Evolutionary conservation across 1,284 basidiomycete species (phyloP).

Genomic region (Melampsora abietis-canadensis): DNA sequence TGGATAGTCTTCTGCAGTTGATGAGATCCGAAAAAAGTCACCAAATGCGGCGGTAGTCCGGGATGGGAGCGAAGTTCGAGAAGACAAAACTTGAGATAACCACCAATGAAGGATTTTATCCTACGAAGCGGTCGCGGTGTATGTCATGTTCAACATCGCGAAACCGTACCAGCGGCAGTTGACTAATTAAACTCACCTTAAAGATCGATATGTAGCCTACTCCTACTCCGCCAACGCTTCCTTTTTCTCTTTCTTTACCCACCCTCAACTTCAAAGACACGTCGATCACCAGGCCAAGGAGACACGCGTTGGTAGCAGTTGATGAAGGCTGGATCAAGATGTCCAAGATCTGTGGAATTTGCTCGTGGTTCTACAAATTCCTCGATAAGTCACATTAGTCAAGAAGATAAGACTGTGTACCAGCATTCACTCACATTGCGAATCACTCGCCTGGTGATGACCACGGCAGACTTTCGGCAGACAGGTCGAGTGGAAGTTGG

Average conservation of each 20-base stretch:
- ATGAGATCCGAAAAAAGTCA: constrained; percentile 62
- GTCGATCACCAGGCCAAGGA: constrained; percentile 50
- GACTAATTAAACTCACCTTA: constrained; percentile 33
- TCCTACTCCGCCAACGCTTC: constrained; percentile 44
- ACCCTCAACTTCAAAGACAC: constrained; percentile 49
- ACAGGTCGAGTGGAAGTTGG: constrained; percentile 23
- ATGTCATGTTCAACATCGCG: too few relatives aligned
- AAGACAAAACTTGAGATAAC: constrained; percentile 45
- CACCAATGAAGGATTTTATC: constrained; percentile 37
- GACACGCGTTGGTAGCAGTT: constrained; percentile 18
- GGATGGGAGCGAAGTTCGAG: constrained; percentile 46
- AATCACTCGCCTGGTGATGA: constrained; percentile 40
- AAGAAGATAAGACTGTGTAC: background rate
- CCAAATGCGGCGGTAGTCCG: constrained; percentile 47
- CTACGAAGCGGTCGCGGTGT: constrained; percentile 8
- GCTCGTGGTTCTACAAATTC: constrained; percentile 21
- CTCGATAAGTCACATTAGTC: background rate
- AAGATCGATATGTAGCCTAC: constrained; percentile 42
- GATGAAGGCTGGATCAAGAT: constrained; percentile 27
- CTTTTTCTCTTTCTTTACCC: constrained; percentile 46
- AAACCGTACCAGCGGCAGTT: background rate
- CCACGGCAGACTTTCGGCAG: constrained; percentile 26
- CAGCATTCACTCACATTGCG: constrained; percentile 31
- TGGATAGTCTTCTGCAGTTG: constrained; percentile 60
- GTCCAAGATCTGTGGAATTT: constrained; percentile 36